phyloP scores from a whole-genome alignment of 2,329 filamentous ascomycete genomes.

The Peltaster fructicola region DNA sequence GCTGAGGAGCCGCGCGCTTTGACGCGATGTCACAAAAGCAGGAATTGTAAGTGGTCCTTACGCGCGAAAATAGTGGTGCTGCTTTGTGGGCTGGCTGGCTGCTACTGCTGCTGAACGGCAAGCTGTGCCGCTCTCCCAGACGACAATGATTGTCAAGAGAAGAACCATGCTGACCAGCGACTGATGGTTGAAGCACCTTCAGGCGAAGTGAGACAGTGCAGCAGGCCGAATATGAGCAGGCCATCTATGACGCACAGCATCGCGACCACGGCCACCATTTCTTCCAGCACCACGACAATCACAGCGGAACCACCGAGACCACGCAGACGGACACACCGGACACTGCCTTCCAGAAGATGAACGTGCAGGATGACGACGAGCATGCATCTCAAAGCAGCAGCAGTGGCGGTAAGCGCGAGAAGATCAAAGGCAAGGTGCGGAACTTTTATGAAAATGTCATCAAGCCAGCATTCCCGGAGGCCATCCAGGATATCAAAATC shows the following conservation, averaged over 20 bases:
- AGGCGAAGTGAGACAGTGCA: constrained; percentile 4
- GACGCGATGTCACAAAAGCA: too few relatives aligned
- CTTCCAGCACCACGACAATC: too few relatives aligned
- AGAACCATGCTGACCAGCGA: too few relatives aligned
- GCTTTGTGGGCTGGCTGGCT: too few relatives aligned
- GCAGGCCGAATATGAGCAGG: constrained; percentile 7
- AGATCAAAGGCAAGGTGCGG: constrained; percentile 8
- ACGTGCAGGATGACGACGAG: not conserved
- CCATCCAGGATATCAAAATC: constrained; percentile 14
- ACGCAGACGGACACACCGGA: constrained; percentile 5
- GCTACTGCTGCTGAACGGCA: too few relatives aligned
- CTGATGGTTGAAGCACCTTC: constrained; percentile 1
- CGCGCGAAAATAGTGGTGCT: too few relatives aligned
- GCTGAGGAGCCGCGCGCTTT: too few relatives aligned
- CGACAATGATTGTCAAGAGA: too few relatives aligned
- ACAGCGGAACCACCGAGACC: too few relatives aligned
- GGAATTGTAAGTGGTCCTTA: too few relatives aligned
- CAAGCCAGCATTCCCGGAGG: constrained; percentile 13
- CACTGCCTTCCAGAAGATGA: constrained; percentile 6
- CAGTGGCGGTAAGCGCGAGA: constrained; percentile 3
- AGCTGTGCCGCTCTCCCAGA: too few relatives aligned
- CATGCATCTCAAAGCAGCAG: not conserved
- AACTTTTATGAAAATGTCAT: constrained; percentile 10
- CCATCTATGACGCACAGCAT: constrained; percentile 5
- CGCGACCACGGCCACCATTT: too few relatives aligned